A percentile compares a stretch with the other conserved stretches of the same genome.
phyloP scores from a whole-genome alignment of 768 basidiomycete species.

The Fibroporia radiculosa region DNA sequence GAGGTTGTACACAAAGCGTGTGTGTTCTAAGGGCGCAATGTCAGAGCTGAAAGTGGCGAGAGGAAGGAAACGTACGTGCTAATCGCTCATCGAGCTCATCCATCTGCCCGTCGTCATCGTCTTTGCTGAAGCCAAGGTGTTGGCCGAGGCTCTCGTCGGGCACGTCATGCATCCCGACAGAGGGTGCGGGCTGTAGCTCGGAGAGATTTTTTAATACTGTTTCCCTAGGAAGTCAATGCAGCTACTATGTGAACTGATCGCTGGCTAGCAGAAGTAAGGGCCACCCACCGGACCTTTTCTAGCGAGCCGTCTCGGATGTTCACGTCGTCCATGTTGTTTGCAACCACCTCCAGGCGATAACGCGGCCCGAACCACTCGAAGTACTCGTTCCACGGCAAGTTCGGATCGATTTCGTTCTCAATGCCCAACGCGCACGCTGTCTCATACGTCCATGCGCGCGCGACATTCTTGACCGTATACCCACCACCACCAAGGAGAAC shows the following conservation, averaged over 20 bases:
- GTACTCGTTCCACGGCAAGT: constrained; percentile 81
- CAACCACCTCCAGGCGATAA: constrained; percentile 84
- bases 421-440: constrained; percentile 92
- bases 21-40: constrained; percentile 43
- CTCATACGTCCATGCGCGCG: constrained; percentile 92
- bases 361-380: constrained; percentile 98
- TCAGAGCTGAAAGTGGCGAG: background rate
- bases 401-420: constrained; percentile 67
- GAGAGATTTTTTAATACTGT: constrained; percentile 47
- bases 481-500: constrained; percentile 94
- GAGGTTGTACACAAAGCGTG: constrained; percentile 44
- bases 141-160: constrained; percentile 61
- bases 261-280: background rate
- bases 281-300: constrained; percentile 64
- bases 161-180: constrained; percentile 79
- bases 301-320: constrained; percentile 78
- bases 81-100: constrained; percentile 64
- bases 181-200: constrained; percentile 67
- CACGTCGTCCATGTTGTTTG: constrained; percentile 92
- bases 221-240: constrained; percentile 28
- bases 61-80: constrained; percentile 46
- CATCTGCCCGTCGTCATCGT: constrained; percentile 32
- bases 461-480: constrained; percentile 96
- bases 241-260: background rate
- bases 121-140: constrained; percentile 50